Base-by-base conservation (phyloP, 116 monocot genomes). In the Trichopus zeylanicus region DNA sequence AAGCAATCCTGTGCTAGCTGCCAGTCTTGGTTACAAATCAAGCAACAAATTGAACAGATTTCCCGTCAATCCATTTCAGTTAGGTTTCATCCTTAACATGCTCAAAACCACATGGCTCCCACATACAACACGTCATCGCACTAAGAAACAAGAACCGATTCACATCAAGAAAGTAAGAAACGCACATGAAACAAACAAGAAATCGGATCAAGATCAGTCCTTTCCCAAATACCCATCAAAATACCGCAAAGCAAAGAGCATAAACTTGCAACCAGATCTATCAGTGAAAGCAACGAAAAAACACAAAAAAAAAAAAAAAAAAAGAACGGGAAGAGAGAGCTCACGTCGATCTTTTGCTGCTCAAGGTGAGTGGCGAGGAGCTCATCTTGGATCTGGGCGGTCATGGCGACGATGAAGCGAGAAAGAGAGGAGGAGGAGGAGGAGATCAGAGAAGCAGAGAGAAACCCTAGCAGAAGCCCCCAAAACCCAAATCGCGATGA, bases 271-370 rank as follows among this genome's bases (percentile, higher is more conserved):
- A 42, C 42, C 7, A 42, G 42, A 42, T 42, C 42, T 42, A 42
- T 42, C 42, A 42, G n/a, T 18, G 13, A 0, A 42, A 42, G 13
- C 18, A 42, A 21, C 16, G 7, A 27, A 64, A n/a, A n/a, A n/a
- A n/a, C n/a, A n/a, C n/a, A n/a, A n/a, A n/a, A n/a, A n/a, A n/a
- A n/a, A n/a, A n/a, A n/a, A n/a, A n/a, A n/a, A n/a, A n/a, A n/a
- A n/a, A n/a, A n/a, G n/a, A n/a, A n/a, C n/a, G n/a, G n/a, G 34
- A 27, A 13, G 19, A 32, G 18, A 11, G 26, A 26, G 15, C 73
- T 74, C 57, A 87, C 87, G 31, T 88, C 77, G 71, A 84, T 81
- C 70, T 79, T 79, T 66, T 93, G 84, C 72, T 93, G 85, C 82
- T 85, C 88, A 16, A 93, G 81, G 25, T 82, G 93, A 32, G 75